phyloP scores from a whole-genome alignment of 768 basidiomycete genomes.

The Trametes coccinea region DNA sequence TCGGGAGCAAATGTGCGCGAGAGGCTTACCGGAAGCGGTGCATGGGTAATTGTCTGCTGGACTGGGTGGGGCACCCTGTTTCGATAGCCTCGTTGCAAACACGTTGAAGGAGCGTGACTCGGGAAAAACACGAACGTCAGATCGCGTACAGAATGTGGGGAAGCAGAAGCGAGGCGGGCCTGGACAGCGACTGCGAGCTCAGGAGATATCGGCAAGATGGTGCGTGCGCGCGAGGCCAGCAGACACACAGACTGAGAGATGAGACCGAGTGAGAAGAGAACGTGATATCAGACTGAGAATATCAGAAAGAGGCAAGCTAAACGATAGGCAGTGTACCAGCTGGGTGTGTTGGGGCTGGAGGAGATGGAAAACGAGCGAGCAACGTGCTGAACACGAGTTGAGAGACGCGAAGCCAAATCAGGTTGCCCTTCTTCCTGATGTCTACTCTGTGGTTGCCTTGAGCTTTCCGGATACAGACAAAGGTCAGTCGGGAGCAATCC shows the following conservation, averaged over 20 bases:
- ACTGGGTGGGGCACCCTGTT: slow-evolving; percentile 22
- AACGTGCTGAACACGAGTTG: slow-evolving; percentile 82
- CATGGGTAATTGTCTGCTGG: slow-evolving; percentile 44
- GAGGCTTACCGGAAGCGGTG: slow-evolving; percentile 77
- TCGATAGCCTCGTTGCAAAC: slow-evolving; percentile 59
- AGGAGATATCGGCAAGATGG: slow-evolving; percentile 18
- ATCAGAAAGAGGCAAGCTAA: slow-evolving; percentile 18
- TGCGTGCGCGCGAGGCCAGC: slow-evolving; percentile 7
- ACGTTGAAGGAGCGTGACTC: slow-evolving; percentile 50
- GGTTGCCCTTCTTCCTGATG: slow-evolving; percentile 17
- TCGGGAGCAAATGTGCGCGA: slow-evolving; percentile 30
- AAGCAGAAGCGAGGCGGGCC: slow-evolving; percentile 9
- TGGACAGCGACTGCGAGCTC: background rate
- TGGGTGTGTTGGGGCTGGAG: slow-evolving; percentile 12
- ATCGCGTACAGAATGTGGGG: slow-evolving; percentile 18
- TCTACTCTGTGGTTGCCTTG: slow-evolving; percentile 11
- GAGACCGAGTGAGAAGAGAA: background rate
- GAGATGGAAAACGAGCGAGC: slow-evolving; percentile 44
- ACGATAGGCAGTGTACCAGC: slow-evolving; percentile 5
- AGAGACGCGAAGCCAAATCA: slow-evolving; percentile 31
- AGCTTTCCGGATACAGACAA: slow-evolving; percentile 15
- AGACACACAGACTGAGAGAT: slow-evolving; percentile 2
- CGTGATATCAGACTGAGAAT: slow-evolving; percentile 13
- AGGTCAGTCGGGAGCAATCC: background rate
- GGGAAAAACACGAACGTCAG: slow-evolving; percentile 17